These are phyloP conservation scores for Cyclospora cayetanensis DNA, from an alignment of 169 alveolate genomes.

Conservation along the genomic window DNA sequence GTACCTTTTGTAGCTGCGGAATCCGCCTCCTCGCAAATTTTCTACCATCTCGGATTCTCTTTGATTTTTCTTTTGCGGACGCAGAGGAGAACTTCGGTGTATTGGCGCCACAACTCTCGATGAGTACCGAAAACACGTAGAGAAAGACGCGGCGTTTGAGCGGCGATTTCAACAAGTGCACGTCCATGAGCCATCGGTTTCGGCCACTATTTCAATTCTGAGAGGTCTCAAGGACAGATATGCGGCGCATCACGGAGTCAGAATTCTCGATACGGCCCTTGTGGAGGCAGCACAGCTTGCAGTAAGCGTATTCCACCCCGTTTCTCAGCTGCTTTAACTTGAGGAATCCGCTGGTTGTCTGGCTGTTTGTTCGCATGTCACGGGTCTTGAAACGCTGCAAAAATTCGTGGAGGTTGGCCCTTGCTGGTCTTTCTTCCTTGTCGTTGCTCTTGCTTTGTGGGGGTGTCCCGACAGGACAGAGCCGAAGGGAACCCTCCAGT, in stretches of 20 bases:
- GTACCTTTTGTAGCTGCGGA: too few species aligned
- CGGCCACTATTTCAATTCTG: constrained; percentile 88
- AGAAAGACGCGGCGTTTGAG: constrained; percentile 91
- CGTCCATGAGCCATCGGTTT: constrained; percentile 90
- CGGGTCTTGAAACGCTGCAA: too few species aligned
- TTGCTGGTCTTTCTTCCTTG: too few species aligned
- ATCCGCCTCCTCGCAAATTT: too few species aligned
- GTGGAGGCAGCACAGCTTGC: constrained; percentile 89
- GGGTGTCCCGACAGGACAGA: too few species aligned
- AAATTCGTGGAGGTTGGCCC: too few species aligned
- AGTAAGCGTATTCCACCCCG: constrained; percentile 67
- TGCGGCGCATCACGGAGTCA: constrained; percentile 91
- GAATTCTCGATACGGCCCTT: constrained; percentile 88
- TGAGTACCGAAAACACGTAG: constrained; percentile 90
- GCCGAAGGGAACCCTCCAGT: too few species aligned
- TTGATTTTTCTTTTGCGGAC: neutral
- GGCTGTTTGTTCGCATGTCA: too few species aligned
- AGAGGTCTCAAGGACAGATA: constrained; percentile 89
- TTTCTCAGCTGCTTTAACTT: too few species aligned
- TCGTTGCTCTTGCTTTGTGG: too few species aligned
- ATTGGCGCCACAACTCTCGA: constrained; percentile 93
- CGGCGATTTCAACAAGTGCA: constrained; percentile 88
- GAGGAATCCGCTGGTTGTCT: too few species aligned
- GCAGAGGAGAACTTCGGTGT: constrained; percentile 67
- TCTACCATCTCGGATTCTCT: too few species aligned